Evolutionary conservation across 441 rosid species (phyloP).

Genomic region (Pelargonium myrrhifolium): DNA sequence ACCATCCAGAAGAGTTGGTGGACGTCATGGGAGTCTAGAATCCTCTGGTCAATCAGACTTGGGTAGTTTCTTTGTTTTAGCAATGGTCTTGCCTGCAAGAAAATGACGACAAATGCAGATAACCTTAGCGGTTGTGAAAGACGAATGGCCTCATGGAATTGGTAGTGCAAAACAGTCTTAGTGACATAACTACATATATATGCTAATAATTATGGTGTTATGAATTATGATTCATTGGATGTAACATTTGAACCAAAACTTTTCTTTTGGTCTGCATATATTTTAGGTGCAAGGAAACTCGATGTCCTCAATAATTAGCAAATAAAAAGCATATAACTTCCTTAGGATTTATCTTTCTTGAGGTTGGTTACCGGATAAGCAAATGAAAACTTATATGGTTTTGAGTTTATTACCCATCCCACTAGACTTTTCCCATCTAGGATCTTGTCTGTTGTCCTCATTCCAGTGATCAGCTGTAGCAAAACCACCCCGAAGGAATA

Average conservation of each 20-base stretch:
- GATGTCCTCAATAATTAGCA: background rate
- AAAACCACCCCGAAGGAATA: slow-evolving; percentile 45
- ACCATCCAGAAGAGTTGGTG: slow-evolving; percentile 34
- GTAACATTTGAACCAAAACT: too few species aligned
- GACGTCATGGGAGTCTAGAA: slow-evolving; percentile 19
- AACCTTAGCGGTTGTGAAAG: too few species aligned
- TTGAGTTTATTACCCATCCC: slow-evolving; percentile 28
- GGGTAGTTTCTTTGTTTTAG: slow-evolving; percentile 25
- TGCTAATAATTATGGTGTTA: too few species aligned
- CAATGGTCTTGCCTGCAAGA: slow-evolving; percentile 32
- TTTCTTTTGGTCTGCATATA: too few species aligned
- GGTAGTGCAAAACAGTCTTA: too few species aligned
- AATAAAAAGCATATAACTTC: background rate
- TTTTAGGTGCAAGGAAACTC: too few species aligned
- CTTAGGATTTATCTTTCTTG: background rate
- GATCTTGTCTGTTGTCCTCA: slow-evolving; percentile 16
- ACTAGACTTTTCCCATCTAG: slow-evolving; percentile 18
- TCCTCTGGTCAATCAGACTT: slow-evolving; percentile 25
- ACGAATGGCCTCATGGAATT: too few species aligned
- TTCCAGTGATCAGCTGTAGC: slow-evolving; percentile 38
- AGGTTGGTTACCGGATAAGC: background rate
- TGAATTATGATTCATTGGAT: too few species aligned
- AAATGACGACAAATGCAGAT: too few species aligned
- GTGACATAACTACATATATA: too few species aligned
- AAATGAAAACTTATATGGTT: background rate